These are phyloP conservation scores for Immersiporthe knoxdaviesiana DNA, from an alignment of 2,329 filamentous ascomycete genomes.

Conservation along the genomic window DNA sequence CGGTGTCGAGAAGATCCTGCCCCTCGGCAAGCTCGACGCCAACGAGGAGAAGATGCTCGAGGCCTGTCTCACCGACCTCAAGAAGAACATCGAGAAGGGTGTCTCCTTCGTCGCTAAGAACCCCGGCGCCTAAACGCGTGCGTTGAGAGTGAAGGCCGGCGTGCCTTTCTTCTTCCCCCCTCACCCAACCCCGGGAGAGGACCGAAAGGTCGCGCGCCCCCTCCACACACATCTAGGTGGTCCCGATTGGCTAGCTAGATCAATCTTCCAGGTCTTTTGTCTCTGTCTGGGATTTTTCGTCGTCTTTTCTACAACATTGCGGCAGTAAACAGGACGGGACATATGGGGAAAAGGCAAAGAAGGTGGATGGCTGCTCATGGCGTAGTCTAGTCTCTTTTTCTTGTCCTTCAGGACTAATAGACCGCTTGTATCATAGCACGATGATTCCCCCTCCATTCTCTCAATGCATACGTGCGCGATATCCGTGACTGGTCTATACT, in stretches of 20 bases:
- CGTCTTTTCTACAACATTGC: background rate
- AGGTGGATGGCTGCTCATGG: slow-evolving; percentile 19
- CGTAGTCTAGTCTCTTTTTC: slow-evolving; percentile 23
- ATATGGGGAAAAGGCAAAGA: slow-evolving; percentile 14
- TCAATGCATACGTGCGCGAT: background rate
- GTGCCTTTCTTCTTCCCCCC: background rate
- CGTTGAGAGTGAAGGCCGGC: too few species aligned
- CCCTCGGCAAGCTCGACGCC: slow-evolving; percentile 81
- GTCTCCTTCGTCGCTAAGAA: slow-evolving; percentile 62
- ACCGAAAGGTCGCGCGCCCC: background rate
- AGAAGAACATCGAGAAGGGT: slow-evolving; percentile 96
- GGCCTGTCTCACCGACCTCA: slow-evolving; percentile 79
- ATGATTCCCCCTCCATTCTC: background rate
- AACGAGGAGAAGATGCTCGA: slow-evolving; percentile 90
- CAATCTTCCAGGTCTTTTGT: background rate
- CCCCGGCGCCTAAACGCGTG: slow-evolving; percentile 59
- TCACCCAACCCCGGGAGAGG: background rate
- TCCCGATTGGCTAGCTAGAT: slow-evolving; percentile 6
- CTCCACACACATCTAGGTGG: background rate
- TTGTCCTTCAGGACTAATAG: slow-evolving; percentile 2
- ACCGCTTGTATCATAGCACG: slow-evolving; percentile 7
- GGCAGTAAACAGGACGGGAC: slow-evolving; percentile 13
- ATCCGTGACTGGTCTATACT: background rate
- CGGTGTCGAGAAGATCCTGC: slow-evolving; percentile 91
- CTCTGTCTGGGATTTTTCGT: background rate